Percentiles rank a stretch among this genome's conserved stretches.
These are phyloP conservation scores for Neurospora sp. DNA, from an alignment of 495 filamentous ascomycete genomes.

Conservation along the genomic window DNA sequence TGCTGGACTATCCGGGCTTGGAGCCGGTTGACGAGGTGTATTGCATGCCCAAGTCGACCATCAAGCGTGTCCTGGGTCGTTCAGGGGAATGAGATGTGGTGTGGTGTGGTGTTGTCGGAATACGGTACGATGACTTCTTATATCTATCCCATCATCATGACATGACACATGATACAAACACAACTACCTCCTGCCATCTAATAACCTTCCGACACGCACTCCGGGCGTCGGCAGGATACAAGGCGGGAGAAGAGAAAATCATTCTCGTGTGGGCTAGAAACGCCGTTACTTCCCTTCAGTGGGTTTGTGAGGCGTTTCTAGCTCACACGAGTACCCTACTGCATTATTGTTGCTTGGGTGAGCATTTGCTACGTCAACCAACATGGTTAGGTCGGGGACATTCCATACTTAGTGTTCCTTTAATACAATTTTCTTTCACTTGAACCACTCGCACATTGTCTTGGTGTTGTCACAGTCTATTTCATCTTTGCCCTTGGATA, in stretches of 20 bases:
- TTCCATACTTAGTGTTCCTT: background rate
- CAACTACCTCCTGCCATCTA: constrained; percentile 56
- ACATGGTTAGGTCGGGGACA: background rate
- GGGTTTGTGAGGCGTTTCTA: background rate
- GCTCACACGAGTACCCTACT: background rate
- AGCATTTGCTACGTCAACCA: background rate
- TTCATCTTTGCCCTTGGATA: background rate
- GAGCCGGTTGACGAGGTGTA: constrained; percentile 80
- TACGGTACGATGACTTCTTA: background rate
- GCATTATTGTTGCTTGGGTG: constrained; percentile 2
- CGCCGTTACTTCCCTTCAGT: background rate
- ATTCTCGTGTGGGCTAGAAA: background rate
- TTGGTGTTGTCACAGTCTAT: background rate
- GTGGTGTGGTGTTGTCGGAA: background rate
- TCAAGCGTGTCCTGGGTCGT: constrained; percentile 41
- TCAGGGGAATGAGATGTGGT: background rate
- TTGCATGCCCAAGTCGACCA: constrained; percentile 65
- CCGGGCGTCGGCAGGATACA: constrained; percentile 56
- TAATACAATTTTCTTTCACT: background rate
- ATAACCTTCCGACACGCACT: constrained; percentile 47
- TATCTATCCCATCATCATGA: background rate
- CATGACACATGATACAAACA: constrained; percentile 1
- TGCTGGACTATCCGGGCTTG: constrained; percentile 65
- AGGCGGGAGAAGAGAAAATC: constrained; percentile 54
- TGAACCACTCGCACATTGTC: background rate